Conservation (phyloP, 2,329 filamentous ascomycete genomes). For the Camillea tinctor region DNA sequence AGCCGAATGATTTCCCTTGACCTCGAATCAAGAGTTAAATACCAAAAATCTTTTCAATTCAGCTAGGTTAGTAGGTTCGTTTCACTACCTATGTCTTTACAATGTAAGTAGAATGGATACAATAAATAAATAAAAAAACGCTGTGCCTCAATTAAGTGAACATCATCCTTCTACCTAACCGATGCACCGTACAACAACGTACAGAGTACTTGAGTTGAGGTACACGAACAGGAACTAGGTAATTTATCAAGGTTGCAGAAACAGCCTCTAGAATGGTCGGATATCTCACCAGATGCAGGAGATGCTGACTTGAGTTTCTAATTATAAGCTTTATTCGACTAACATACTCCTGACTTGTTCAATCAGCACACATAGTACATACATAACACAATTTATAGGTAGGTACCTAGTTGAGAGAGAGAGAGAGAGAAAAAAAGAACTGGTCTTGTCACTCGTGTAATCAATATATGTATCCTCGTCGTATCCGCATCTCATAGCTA, state of each 20-base stretch:
- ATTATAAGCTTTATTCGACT: too few relatives aligned
- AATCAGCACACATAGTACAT: too few relatives aligned
- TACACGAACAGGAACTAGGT: neutral
- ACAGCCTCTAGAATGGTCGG: neutral
- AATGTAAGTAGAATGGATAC: neutral
- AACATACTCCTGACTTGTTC: too few relatives aligned
- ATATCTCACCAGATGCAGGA: neutral
- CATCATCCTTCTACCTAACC: neutral
- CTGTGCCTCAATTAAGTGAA: neutral
- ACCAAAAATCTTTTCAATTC: neutral
- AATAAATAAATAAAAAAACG: neutral
- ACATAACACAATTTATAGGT: too few relatives aligned
- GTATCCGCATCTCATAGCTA: neutral
- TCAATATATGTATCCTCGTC: neutral
- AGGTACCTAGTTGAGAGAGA: too few relatives aligned
- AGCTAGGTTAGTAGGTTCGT: neutral
- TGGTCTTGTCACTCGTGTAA: neutral
- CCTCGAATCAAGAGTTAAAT: neutral
- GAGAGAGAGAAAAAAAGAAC: too few relatives aligned
- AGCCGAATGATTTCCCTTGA: neutral
- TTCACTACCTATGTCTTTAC: too few relatives aligned
- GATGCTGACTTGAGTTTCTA: neutral
- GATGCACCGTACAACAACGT: neutral
- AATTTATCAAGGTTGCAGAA: too few relatives aligned
- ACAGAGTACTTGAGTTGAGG: neutral